Conservation (phyloP, 2,329 filamentous ascomycete species). For the Neonectria faginata region DNA sequence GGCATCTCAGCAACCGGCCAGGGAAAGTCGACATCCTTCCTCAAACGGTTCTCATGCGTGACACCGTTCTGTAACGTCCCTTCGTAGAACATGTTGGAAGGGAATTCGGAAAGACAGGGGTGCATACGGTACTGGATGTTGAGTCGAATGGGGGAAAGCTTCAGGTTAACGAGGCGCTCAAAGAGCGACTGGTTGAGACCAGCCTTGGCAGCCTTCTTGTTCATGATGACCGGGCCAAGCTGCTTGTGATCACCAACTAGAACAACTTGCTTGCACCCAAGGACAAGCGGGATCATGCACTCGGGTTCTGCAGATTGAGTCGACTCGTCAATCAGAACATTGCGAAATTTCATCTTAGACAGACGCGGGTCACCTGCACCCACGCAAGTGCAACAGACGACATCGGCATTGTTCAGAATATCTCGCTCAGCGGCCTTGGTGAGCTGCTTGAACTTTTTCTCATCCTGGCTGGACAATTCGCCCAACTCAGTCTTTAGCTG, state of each 20-base stretch:
- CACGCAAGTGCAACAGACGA: slow-evolving; percentile 98
- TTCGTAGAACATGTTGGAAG: slow-evolving; percentile 99
- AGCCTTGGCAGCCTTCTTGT: slow-evolving; percentile 99
- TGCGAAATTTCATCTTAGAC: slow-evolving; percentile 97
- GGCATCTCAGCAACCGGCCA: slow-evolving; percentile 95
- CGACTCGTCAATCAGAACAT: slow-evolving; percentile 97
- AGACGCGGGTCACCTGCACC: slow-evolving; percentile 96
- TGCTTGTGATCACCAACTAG: slow-evolving; percentile 98
- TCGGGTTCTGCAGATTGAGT: slow-evolving; percentile 98
- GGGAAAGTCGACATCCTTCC: slow-evolving; percentile 95
- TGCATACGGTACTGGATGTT: slow-evolving; percentile 99
- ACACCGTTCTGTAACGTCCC: slow-evolving; percentile 97
- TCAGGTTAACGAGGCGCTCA: slow-evolving; percentile 93
- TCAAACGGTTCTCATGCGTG: slow-evolving; percentile 86
- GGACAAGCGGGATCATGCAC: slow-evolving; percentile 97
- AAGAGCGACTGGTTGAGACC: slow-evolving; percentile 98
- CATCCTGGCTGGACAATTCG: slow-evolving; percentile 92
- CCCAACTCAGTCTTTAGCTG: slow-evolving; percentile 93
- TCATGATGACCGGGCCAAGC: slow-evolving; percentile 98
- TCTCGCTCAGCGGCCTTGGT: slow-evolving; percentile 94
- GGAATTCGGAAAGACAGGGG: slow-evolving; percentile 95
- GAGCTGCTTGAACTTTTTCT: slow-evolving; percentile 98
- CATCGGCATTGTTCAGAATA: slow-evolving; percentile 93
- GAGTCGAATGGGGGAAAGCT: slow-evolving; percentile 88
- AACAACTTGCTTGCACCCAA: slow-evolving; percentile 99